phyloP scores from a whole-genome alignment of 192 early-diverging fungal species.

The Coemansia sp. region DNA sequence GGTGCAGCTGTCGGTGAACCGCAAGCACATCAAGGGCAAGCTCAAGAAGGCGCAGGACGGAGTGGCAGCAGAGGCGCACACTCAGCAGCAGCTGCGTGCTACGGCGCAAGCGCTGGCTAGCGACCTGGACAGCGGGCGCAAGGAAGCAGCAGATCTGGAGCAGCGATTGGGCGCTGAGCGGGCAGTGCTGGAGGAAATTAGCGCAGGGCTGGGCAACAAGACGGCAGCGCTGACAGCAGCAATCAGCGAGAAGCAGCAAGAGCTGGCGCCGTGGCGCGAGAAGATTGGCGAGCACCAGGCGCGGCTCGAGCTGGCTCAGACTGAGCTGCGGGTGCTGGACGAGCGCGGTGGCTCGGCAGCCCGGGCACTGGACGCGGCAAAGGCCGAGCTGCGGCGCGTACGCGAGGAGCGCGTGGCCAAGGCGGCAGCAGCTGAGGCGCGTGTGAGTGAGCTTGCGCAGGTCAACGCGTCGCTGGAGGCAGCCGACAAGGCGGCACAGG shows the following conservation, averaged over 20 bases:
- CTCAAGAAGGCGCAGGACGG: constrained; percentile 72
- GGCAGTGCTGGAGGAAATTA: constrained; percentile 70
- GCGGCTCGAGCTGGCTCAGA: constrained; percentile 70
- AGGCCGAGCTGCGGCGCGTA: constrained; percentile 52
- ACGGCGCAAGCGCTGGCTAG: constrained; percentile 69
- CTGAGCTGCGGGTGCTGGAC: constrained; percentile 77
- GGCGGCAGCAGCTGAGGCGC: constrained; percentile 37
- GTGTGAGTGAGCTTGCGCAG: constrained; percentile 40
- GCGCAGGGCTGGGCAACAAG: constrained; percentile 78
- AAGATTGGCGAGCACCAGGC: constrained; percentile 73
- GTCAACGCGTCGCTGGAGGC: constrained; percentile 57
- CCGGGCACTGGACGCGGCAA: constrained; percentile 60
- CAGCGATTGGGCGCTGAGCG: constrained; percentile 65
- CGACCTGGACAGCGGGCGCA: constrained; percentile 57
- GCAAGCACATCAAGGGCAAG: constrained; percentile 76
- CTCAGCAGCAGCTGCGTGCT: constrained; percentile 56
- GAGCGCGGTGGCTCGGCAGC: constrained; percentile 56
- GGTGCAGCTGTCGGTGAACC: constrained; percentile 82
- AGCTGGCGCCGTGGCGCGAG: constrained; percentile 84
- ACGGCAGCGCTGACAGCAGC: constrained; percentile 75
- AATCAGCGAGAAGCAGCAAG: constrained; percentile 81
- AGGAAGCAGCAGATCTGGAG: constrained; percentile 64
- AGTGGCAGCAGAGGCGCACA: constrained; percentile 66
- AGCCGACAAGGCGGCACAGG: constrained; percentile 42
- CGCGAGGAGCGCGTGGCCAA: constrained; percentile 42